phyloP scores from a whole-genome alignment of 495 filamentous ascomycete genomes.

The Penicillium riverlandense region DNA sequence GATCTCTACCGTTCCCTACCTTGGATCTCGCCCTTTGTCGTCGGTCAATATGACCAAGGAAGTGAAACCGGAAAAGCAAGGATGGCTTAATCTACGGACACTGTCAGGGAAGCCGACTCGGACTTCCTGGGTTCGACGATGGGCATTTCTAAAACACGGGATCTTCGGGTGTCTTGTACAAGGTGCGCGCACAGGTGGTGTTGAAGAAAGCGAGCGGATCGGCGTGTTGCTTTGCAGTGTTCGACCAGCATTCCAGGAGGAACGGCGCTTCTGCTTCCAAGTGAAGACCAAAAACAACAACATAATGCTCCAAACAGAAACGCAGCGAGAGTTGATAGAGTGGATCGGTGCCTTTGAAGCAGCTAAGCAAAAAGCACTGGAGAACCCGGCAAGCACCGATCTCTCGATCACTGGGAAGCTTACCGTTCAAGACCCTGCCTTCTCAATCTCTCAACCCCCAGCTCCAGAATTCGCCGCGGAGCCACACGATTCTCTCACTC shows the following conservation, averaged over 20 bases:
- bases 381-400: constrained; percentile 61
- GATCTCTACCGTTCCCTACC: constrained; percentile 73
- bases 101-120: constrained; percentile 81
- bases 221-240: constrained; percentile 91
- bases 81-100: constrained; percentile 83
- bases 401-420: constrained; percentile 50
- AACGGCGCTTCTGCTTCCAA: constrained; percentile 94
- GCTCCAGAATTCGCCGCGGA: constrained; percentile 86
- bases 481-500: constrained; percentile 57
- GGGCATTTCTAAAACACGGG: constrained; percentile 92
- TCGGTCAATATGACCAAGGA: constrained; percentile 37
- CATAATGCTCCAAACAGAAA: constrained; percentile 86
- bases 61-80: constrained; percentile 69
- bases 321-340: constrained; percentile 77
- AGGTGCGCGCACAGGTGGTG: constrained; percentile 72
- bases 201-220: constrained; percentile 92
- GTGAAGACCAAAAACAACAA: constrained; percentile 96
- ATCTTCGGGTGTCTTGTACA: constrained; percentile 96
- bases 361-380: constrained; percentile 85
- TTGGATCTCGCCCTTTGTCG: constrained; percentile 64
- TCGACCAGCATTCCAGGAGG: constrained; percentile 84
- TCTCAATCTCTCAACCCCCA: constrained; percentile 81
- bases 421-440: constrained; percentile 66
- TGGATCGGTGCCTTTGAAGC: constrained; percentile 91
- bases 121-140: constrained; percentile 79